These are phyloP conservation scores for Dictyostelium intermedium DNA, from an alignment of 78 protist genomes.

Conservation along the genomic window DNA sequence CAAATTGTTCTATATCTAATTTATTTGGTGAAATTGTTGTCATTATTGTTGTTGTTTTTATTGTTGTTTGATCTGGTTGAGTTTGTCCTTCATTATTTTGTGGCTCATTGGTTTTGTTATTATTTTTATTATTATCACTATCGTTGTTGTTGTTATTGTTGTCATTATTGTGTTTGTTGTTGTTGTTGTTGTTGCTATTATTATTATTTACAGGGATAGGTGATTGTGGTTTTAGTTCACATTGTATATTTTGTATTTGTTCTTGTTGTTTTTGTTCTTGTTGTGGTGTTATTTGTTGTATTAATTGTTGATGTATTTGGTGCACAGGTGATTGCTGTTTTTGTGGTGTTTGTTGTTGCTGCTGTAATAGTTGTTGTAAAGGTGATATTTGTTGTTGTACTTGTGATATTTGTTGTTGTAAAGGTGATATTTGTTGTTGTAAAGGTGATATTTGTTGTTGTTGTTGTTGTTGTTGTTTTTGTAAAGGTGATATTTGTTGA, in stretches of 20 bases:
- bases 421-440: not conserved
- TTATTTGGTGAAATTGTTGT: not conserved
- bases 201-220: not conserved
- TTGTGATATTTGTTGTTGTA: not conserved
- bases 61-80: not conserved
- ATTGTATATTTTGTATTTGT: not conserved
- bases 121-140: not conserved
- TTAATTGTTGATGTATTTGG: not conserved
- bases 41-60: not conserved
- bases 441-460: not conserved
- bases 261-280: not conserved
- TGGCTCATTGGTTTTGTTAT: not conserved
- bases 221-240: not conserved
- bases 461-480: not conserved
- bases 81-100: not conserved
- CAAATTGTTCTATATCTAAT: conserved; percentile 28
- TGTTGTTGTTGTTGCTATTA: no score
- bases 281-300: not conserved
- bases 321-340: not conserved
- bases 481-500: not conserved
- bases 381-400: not conserved
- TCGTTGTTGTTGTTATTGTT: not conserved
- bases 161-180: not conserved
- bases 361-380: not conserved
- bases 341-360: not conserved